Base-by-base conservation (phyloP, 2,329 filamentous ascomycete species). In the Epichloe scottii region DNA sequence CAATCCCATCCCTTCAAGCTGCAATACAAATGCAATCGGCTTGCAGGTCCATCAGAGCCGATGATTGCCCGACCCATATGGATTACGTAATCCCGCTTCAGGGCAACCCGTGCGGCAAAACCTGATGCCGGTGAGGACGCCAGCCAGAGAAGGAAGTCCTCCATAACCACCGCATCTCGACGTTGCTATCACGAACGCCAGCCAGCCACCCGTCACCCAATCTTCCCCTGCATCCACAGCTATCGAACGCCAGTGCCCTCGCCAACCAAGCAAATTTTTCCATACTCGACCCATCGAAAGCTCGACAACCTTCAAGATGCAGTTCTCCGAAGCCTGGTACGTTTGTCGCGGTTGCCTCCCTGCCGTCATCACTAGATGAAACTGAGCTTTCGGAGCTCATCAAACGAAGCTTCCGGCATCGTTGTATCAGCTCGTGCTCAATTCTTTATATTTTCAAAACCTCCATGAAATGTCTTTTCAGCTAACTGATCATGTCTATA, bases 271-370 rank as follows among this genome's bases (percentile, higher is more conserved):
- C 17, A 39, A n/a, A 56, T 55, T 51, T 52, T 48, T 56, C 48
- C 46, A 49, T 52, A 55, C 46, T 37, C 42, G 47, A 50, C 53
- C 49, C 53, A 55, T 52, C 48, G 38, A 55, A 52, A 60, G 56
- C 55, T 59, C 54, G 66, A 60, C 57, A 66, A 47, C 65, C 66
- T 64, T 56, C 76, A 84, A 73, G 66, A 91, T 93, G 87, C 72
- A 41, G 21, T 42, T 82, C 69, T 75, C 84, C 64, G 86, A 90
- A 76, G 79, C 85, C 69, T 93, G 87, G 87, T 93, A 79, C 74
- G 85, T 67, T 67, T 67, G 57, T 57, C 60, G 57, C 63, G 59
- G 55, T 60, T 57, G 60, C 60, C 61, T 51, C 35, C 50, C 60
- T 59, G 57, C 55, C 58, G 56, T 61, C 62, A 59, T 60, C 57